phyloP scores from a whole-genome alignment of 2,329 filamentous ascomycete genomes.

The Xylaria sp. region DNA sequence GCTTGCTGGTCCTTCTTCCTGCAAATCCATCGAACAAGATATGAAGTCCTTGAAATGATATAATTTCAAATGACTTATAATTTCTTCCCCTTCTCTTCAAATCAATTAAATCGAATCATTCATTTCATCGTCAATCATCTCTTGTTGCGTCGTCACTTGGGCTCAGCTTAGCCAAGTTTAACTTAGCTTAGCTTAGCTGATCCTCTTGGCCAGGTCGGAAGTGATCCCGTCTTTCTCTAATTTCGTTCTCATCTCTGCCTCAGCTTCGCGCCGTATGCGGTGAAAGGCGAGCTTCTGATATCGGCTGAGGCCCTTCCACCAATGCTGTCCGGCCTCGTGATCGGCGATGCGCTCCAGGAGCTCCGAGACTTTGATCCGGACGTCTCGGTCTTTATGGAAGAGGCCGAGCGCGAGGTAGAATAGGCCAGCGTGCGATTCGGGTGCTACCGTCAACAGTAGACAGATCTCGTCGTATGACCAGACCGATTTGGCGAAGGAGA shows the following conservation, averaged over 20 bases:
- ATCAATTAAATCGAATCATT: background rate
- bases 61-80: no score
- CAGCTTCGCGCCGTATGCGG: constrained; percentile 72
- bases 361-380: constrained; percentile 77
- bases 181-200: constrained; percentile 52
- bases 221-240: constrained; percentile 52
- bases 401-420: constrained; percentile 91
- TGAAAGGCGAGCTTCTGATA: constrained; percentile 89
- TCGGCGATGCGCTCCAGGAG: constrained; percentile 81
- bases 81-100: no score
- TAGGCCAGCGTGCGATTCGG: constrained; percentile 83
- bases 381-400: constrained; percentile 85
- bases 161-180: no score
- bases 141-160: background rate
- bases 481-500: constrained; percentile 76
- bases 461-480: constrained; percentile 85
- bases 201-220: constrained; percentile 52
- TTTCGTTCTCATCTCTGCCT: constrained; percentile 56
- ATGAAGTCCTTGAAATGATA: no score
- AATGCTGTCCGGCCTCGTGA: constrained; percentile 91
- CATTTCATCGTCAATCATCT: background rate
- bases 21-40: no score
- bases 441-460: constrained; percentile 79
- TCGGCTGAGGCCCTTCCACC: constrained; percentile 84
- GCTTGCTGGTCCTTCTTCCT: no score